Evolutionary conservation across 2,329 filamentous ascomycete genomes (phyloP), one percentile per base, ranked within the genome.

Genomic region (Fusarium scirpi): DNA sequence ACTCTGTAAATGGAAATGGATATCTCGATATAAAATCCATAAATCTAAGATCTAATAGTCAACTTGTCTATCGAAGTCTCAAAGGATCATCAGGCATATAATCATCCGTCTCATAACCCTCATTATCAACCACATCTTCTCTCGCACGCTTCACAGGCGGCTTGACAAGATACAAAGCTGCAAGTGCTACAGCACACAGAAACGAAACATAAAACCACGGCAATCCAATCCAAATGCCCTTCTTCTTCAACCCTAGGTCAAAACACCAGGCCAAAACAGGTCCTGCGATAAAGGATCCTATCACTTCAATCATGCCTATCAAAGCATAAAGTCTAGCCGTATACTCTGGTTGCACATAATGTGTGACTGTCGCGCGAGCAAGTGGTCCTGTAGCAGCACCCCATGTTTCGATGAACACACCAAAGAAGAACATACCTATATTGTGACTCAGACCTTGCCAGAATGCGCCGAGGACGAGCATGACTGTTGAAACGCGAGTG

Each of bases 291-390:
- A 83, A 81, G 0, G 79, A 77, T 0, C 82, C 82, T 10, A 78
- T 41, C 8, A 81, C 78, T 63, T 83, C 82, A 5, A 77, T 72
- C 70, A 82, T 83, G 59, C 79, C 78, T 38, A 82, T 78, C 60
- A 83, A 71, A 2, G 81, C 81, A 63, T 83, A 83, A 5, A 83
- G 67, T 25, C 81, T 76, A 32, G 82, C 82, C 3, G 80, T 83
- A 29, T 78, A 78, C 48, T 79, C 73, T 10, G 78, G 69, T 13
- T 76, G 69, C 20, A 83, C 80, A 55, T 80, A 81, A 54, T 80
- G 79, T 1, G 82, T 80, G 10, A 82, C 71, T 3, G 81, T 80
- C n/a, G 82, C 80, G 32, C 82, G 76, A 2, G 78, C 78, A 13
- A 83, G 75, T 2, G 82, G 80, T 34, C 74, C 79, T 22, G 78